Evolutionary conservation across 768 basidiomycete genomes (phyloP).

Genomic region (Agaricus subrufescens): DNA sequence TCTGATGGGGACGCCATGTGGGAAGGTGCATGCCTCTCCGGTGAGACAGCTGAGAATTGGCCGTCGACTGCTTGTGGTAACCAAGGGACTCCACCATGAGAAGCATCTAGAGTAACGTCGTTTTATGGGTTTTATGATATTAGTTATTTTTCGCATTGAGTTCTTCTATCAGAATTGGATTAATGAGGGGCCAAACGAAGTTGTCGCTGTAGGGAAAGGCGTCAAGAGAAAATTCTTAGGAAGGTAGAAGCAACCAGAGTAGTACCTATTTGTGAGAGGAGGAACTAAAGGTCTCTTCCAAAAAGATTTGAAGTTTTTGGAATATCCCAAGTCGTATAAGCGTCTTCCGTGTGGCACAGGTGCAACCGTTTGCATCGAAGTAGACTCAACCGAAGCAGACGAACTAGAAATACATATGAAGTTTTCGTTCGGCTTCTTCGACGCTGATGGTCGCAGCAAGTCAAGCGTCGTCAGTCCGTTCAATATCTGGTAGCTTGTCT

Average conservation of each 20-base stretch:
- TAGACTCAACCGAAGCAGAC: neutral
- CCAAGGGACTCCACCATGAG: conserved; percentile 33
- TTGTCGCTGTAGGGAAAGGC: conserved; percentile 10
- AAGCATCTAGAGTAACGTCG: neutral
- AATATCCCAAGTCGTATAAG: conserved; percentile 33
- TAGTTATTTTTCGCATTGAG: conserved; percentile 14
- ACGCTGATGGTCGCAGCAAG: conserved; percentile 10
- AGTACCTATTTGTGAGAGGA: conserved; percentile 8
- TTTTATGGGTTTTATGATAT: no score
- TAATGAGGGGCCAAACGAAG: conserved; percentile 35
- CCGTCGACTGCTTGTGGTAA: conserved; percentile 50
- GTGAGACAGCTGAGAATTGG: conserved; percentile 47
- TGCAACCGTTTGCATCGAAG: conserved; percentile 7
- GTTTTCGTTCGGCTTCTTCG: neutral
- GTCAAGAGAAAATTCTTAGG: neutral
- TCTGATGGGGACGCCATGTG: conserved; percentile 42
- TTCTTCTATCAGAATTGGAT: conserved; percentile 25
- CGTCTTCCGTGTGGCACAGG: conserved; percentile 22
- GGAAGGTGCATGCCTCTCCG: conserved; percentile 46
- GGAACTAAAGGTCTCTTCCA: conserved; percentile 18
- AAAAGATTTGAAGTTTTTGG: conserved; percentile 23
- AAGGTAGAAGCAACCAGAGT: neutral
- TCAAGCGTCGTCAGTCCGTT: conserved; percentile 34
- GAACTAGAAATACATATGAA: conserved; percentile 10
- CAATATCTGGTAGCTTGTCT: conserved; percentile 14